Base-by-base conservation (phyloP, 345 rosid genomes). In the Diplotaxis tenuifolia region DNA sequence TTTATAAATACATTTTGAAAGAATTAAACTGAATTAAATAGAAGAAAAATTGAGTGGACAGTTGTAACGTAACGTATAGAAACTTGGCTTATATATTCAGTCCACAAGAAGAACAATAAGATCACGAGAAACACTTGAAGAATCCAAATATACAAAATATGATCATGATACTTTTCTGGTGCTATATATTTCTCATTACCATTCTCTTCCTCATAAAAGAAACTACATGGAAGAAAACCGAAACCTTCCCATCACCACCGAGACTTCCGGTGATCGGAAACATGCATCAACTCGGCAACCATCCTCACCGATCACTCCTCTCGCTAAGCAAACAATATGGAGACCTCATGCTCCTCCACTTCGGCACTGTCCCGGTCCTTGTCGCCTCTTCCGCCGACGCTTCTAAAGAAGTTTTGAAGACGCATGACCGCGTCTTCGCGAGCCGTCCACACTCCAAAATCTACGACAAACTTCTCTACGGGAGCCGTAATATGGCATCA, bases 231-330 rank as follows among this genome's bases (percentile, higher is more conserved):
- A 74, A 74, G 50, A 78, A 45, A 62, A 4, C 6, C 45, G 56
- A 36, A 5, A 18, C n/a, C 9, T 84, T 84, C 11, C 85, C 90
- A 0, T 86, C 92, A 6, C 94, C 90, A 9, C 64, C 73, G 20
- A 69, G 74, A 61, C 85, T 88, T 29, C 89, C 89, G 3, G 6
- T 88, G 36, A 49, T 88, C 2, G 96, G 96, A 54, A 86, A 88
- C 82, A 83, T 90, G 66, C 87, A 82, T 58, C 86, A 82, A 40
- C 65, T 88, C 1, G 87, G 91, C 7, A 16, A 2, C 34, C 7
- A 72, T 57, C 82, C 87, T n/a, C 93, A 88, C 72, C 81, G 81
- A 34, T 74, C 86, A 9, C 82, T 88, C 3, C 52, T 34, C 20
- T 14, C 70, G 38, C 54, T 90, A 6, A 73, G 91, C 45, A 71